A percentile compares a stretch with the other conserved stretches of the same genome.
Evolutionary conservation across 2,329 filamentous ascomycete species (phyloP).

Genomic region (Scedosporium minutisporum): DNA sequence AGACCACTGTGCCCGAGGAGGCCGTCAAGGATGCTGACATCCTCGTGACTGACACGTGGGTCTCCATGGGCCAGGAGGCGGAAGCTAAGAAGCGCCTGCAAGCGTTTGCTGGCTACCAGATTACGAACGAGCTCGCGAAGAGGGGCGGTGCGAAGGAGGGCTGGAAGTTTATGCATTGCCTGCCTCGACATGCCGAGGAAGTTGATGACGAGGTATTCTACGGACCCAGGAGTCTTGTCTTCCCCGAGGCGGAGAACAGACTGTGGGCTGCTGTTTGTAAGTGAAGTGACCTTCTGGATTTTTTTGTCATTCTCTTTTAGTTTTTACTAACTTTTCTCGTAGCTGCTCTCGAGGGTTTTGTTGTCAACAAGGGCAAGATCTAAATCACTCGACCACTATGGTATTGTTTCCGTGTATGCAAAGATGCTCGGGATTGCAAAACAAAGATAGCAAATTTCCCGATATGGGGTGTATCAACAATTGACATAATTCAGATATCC

Average conservation of each 20-base stretch:
- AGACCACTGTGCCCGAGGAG: conserved; percentile 75
- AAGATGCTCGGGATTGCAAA: neutral
- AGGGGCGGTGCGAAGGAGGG: conserved; percentile 74
- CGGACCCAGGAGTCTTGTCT: conserved; percentile 73
- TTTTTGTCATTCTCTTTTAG: neutral
- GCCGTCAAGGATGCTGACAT: conserved; percentile 79
- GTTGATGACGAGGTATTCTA: conserved; percentile 95
- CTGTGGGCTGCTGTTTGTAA: conserved; percentile 77
- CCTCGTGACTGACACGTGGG: conserved; percentile 93
- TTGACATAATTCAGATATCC: neutral
- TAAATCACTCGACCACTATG: conserved; percentile 12
- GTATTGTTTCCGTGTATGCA: neutral
- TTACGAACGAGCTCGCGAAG: conserved; percentile 76
- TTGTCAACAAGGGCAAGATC: conserved; percentile 87
- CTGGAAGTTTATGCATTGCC: conserved; percentile 99
- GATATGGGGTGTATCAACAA: neutral
- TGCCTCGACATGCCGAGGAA: conserved; percentile 86
- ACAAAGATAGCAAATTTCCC: neutral
- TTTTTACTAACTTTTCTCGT: conserved; percentile 5
- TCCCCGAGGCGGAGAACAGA: conserved; percentile 88
- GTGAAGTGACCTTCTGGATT: conserved; percentile 19
- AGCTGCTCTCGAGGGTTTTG: conserved; percentile 77
- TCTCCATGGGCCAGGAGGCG: conserved; percentile 94
- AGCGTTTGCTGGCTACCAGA: conserved; percentile 83
- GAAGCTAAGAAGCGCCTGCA: conserved; percentile 68